Base-by-base conservation (phyloP, 2,329 filamentous ascomycete genomes). In the Penicillium digitatum region DNA sequence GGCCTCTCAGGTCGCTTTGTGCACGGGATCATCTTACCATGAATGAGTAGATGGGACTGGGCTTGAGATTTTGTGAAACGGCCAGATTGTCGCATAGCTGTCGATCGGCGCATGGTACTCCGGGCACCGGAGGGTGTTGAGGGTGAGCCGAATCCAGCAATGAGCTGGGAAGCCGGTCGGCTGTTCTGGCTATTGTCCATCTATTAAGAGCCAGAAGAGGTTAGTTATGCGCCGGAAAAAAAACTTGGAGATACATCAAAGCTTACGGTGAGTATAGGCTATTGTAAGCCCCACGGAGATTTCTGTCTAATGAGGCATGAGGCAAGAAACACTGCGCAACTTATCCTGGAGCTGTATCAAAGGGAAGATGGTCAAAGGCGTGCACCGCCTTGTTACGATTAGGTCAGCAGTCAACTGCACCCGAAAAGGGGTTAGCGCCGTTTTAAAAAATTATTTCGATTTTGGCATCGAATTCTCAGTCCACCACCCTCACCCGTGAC, bases 101-200 rank as follows among this genome's bases (percentile, higher is more conserved):
- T 71, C 31, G 72, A 72, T 62, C 75, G 72, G 51, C 72, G 71
- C 38, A 78, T 59, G 27, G 63, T 56, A 34, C 69, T 72, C 35
- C 68, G 65, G 7, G 62, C 67, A 47, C 69, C 66, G 6, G 70
- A 57, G 32, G 73, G 68, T n/a, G 66, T 68, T 14, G 67, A 68
- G 5, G 76, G 70, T 18, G 72, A 70, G 26, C 82, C 78, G 52
- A 76, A 78, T 27, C 82, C 83, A 2, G 81, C 80, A 10, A 87
- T 69, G 35, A 86, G 77, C 62, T 87, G 83, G 62, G 83, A 85
- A 6, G 79, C 78, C 0, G 82, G 82, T 57, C 83, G 83, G 32
- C 74, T 78, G 2, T 77, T 78, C 53, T 73, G 66, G 48, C 68
- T 71, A 42, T 66, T 62, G 57, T 70, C 69, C 73, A 75, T 75